A percentile compares a stretch with the other conserved stretches of the same genome.
phyloP scores from a whole-genome alignment of 495 filamentous ascomycete species.

The Parathielavia hyrcaniae region DNA sequence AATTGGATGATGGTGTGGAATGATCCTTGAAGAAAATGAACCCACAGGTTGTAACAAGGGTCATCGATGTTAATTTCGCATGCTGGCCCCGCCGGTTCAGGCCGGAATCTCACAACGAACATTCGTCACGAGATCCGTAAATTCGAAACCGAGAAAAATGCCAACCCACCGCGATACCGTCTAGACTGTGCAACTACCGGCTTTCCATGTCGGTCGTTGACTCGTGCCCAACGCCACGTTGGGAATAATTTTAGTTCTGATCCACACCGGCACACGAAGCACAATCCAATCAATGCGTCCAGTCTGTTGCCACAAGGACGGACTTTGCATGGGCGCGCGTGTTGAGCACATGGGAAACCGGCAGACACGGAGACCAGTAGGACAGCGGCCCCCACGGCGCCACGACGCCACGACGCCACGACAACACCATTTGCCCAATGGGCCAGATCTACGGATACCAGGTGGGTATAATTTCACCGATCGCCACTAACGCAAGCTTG shows the following conservation, averaged over 20 bases:
- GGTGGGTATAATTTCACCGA: slow-evolving; percentile 17
- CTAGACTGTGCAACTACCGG: no score
- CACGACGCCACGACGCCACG: not conserved
- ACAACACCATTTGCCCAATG: slow-evolving; percentile 4
- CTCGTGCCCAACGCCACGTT: no score
- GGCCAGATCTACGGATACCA: slow-evolving; percentile 6
- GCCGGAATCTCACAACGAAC: no score
- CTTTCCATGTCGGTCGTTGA: no score
- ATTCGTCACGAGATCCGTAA: no score
- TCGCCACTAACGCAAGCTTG: slow-evolving; percentile 5
- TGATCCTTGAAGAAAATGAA: not conserved
- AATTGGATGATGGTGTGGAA: not conserved
- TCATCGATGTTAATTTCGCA: not conserved
- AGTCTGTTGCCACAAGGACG: not conserved
- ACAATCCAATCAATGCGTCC: not conserved
- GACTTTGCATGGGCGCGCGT: not conserved
- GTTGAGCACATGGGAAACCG: not conserved
- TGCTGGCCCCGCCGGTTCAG: no score
- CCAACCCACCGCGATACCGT: no score
- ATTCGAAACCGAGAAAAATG: no score
- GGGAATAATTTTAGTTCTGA: no score
- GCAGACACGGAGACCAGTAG: not conserved
- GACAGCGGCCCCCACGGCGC: slow-evolving; percentile 1
- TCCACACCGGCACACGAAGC: no score
- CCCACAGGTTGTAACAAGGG: not conserved